These are phyloP conservation scores for Gossypium anomalum DNA, from an alignment of 345 rosid genomes.

Conservation along the genomic window DNA sequence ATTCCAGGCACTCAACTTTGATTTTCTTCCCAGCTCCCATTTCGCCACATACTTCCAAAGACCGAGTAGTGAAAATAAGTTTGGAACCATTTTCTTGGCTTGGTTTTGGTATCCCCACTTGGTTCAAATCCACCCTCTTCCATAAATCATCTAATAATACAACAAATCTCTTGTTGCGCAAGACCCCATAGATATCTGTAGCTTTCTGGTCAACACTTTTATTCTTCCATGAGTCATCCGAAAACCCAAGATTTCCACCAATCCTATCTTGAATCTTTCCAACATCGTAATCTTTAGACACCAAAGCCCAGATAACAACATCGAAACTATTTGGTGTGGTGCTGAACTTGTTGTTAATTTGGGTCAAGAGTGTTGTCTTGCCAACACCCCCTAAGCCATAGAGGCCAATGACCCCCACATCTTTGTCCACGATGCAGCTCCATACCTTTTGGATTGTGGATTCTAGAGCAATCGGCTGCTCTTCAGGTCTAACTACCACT, in stretches of 20 bases:
- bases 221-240: neutral
- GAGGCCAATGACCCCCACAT: neutral
- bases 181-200: neutral
- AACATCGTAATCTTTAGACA: neutral
- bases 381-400: neutral
- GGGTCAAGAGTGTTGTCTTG: neutral
- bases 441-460: neutral
- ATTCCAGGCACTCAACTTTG: neutral
- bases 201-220: neutral
- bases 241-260: neutral
- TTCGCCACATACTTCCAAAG: constrained; percentile 11
- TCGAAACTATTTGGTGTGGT: neutral
- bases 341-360: neutral
- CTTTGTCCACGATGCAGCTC: neutral
- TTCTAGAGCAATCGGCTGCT: neutral
- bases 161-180: neutral
- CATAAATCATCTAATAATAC: neutral
- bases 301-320: neutral
- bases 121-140: neutral
- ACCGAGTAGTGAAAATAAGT: constrained; percentile 29
- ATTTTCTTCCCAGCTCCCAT: constrained; percentile 25
- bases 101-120: neutral
- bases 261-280: neutral
- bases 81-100: constrained; percentile 17
- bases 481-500: neutral